Evolutionary conservation across 1,284 basidiomycete species (phyloP).

Genomic region (Melampsora allii-populina): DNA sequence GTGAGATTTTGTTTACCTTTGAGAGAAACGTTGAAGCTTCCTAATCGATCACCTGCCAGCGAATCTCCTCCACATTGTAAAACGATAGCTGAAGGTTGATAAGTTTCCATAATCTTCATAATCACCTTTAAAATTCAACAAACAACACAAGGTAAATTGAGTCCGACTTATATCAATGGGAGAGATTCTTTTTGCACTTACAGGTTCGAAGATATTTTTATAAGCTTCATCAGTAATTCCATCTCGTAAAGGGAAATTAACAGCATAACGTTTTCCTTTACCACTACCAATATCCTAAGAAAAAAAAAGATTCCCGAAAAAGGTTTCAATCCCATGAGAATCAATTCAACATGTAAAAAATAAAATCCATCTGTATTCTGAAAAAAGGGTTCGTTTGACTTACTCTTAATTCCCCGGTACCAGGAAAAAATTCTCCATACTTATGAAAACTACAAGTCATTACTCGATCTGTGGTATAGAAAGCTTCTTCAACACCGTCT

Average conservation of each 20-base stretch:
- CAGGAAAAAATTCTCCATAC: constrained; percentile 98
- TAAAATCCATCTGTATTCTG: not conserved
- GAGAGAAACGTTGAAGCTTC: constrained; percentile 96
- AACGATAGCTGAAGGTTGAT: constrained; percentile 92
- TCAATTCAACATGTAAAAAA: not conserved
- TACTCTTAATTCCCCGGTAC: constrained; percentile 90
- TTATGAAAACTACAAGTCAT: constrained; percentile 99
- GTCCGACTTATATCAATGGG: not conserved
- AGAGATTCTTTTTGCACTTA: constrained; percentile 55
- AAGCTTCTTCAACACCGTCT: constrained; percentile 98
- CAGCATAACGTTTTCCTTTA: constrained; percentile 62
- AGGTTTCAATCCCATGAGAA: not conserved
- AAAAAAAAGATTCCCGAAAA: not conserved
- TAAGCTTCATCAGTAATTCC: constrained; percentile 96
- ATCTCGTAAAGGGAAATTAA: constrained; percentile 93
- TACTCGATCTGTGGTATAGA: constrained; percentile 97
- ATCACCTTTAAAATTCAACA: constrained; percentile 65
- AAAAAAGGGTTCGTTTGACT: constrained; percentile 49
- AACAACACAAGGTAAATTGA: not conserved
- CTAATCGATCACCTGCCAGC: constrained; percentile 91
- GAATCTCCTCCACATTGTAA: constrained; percentile 99
- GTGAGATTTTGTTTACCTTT: constrained; percentile 60
- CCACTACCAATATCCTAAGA: constrained; percentile 41
- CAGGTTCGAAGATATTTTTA: constrained; percentile 91
- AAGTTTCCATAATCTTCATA: constrained; percentile 88